A percentile compares a stretch with the other conserved stretches of the same genome.
These are phyloP conservation scores for Alternaria sp. DNA, from an alignment of 2,329 filamentous ascomycete species.

Conservation along the genomic window DNA sequence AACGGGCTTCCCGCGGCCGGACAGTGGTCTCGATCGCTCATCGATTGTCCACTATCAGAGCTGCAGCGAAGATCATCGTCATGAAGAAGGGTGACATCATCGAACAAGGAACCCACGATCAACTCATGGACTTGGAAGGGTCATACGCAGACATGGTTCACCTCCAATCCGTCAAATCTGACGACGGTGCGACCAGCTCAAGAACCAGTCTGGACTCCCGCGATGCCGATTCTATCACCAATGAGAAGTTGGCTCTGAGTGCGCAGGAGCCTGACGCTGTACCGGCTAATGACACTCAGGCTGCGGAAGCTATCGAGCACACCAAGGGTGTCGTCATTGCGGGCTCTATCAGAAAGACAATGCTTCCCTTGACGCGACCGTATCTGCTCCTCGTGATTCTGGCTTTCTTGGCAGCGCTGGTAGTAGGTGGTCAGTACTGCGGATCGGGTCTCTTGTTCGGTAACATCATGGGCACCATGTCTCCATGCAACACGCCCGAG, in stretches of 20 bases:
- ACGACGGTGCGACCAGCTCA: constrained; percentile 27
- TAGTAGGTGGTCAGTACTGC: constrained; percentile 65
- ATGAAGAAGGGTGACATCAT: constrained; percentile 47
- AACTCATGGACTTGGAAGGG: constrained; percentile 44
- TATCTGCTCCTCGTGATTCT: constrained; percentile 54
- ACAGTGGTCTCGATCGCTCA: constrained; percentile 50
- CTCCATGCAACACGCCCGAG: constrained; percentile 57
- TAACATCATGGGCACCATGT: constrained; percentile 64
- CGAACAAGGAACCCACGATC: constrained; percentile 46
- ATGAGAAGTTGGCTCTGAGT: constrained; percentile 25
- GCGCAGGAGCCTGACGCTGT: constrained; percentile 12
- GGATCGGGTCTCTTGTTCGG: constrained; percentile 66
- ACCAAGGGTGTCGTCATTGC: constrained; percentile 25
- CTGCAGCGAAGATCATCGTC: constrained; percentile 48
- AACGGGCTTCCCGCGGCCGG: constrained; percentile 39
- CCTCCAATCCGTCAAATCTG: constrained; percentile 57
- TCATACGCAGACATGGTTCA: constrained; percentile 58
- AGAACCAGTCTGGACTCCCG: constrained; percentile 27
- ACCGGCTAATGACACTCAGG: background rate
- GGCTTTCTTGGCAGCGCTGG: constrained; percentile 58
- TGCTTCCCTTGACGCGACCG: constrained; percentile 52
- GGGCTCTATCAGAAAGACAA: constrained; percentile 38
- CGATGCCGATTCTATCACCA: constrained; percentile 25
- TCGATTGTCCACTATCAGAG: constrained; percentile 46
- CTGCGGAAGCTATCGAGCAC: constrained; percentile 14